Evolutionary conservation across 2,329 filamentous ascomycete species (phyloP), one percentile per base, ranked within the genome.

Genomic region (Ceratocystis alfenasii): DNA sequence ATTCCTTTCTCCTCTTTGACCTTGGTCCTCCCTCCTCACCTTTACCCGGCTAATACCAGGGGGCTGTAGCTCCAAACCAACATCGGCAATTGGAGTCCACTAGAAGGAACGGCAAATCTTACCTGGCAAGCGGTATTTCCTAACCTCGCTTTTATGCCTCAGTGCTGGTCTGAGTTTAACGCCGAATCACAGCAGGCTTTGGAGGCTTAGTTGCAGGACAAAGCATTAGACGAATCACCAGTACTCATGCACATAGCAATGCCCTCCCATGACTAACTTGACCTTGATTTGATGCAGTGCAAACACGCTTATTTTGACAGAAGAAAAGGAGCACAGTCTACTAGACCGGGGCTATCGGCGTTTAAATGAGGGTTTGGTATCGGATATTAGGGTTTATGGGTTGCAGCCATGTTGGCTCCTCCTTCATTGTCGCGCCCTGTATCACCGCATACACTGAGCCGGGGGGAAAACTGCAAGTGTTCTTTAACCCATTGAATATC

Each of bases 221-320:
- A 33, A 8, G 33, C 33, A 8, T 33, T 33, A 7, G 33, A 36
- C 33, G 8, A 36, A 12, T 36, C 8, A 36, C 33, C 33, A 10
- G 33, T 8, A 48, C n/a, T 17, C n/a, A 22, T 10, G 46, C 7
- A 50, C 48, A 12, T 53, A 50, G n/a, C 3, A 50, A 20, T 6
- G 7, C 3, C 6, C 17, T 20, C 7, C n/a, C 33, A 25, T 25
- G 22, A 25, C 22, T 25, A 25, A 25, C 22, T 25, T 25, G 22
- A 25, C 22, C 22, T 10, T 36, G 8, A 5, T n/a, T n/a, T 33
- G 25, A 33, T 33, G 53, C 53, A 33, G 17, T 57, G 17, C 53
- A 57, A 33, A 57, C 28, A 33, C 53, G 28, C 25, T n/a, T 57
- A 57, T 57, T 57, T 33, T 57, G 53, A 57, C 53, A 20, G 6